Percentiles rank a stretch among this genome's conserved stretches.
Conservation (phyloP, 2,329 filamentous ascomycete species). For the Neofusicoccum cordaticola region DNA sequence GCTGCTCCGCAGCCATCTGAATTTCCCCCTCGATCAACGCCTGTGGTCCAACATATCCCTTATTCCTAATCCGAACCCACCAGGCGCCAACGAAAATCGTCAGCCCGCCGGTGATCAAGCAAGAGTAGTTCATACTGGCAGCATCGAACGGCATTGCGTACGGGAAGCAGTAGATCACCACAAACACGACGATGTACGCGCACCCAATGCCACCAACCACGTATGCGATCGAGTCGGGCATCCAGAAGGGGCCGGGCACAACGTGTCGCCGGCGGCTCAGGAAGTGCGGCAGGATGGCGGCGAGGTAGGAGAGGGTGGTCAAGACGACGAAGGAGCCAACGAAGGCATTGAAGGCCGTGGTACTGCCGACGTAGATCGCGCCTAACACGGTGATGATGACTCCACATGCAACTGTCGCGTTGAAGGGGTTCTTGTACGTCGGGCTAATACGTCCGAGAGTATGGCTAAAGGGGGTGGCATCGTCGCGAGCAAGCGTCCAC, state of each 20-base stretch:
- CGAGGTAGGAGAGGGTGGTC: conserved; percentile 57
- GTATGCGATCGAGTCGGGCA: conserved; percentile 34
- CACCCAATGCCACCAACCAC: conserved; percentile 48
- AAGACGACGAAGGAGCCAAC: conserved; percentile 60
- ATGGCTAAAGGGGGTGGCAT: conserved; percentile 53
- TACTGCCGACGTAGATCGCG: conserved; percentile 63
- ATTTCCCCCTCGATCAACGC: neutral
- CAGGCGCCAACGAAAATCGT: conserved; percentile 50
- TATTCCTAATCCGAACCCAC: conserved; percentile 30
- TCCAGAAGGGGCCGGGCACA: conserved; percentile 57
- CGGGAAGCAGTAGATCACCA: conserved; percentile 62
- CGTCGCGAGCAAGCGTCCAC: conserved; percentile 60
- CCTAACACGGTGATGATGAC: conserved; percentile 56
- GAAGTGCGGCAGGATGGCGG: conserved; percentile 56
- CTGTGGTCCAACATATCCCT: conserved; percentile 11
- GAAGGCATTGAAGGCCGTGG: conserved; percentile 65
- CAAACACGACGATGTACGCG: conserved; percentile 59
- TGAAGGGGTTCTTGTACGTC: conserved; percentile 51
- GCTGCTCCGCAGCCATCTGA: neutral
- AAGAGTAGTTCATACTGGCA: conserved; percentile 54
- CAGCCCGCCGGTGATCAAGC: conserved; percentile 52
- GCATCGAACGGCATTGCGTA: conserved; percentile 46
- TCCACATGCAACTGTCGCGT: conserved; percentile 54
- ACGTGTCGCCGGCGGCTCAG: conserved; percentile 42
- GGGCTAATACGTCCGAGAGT: conserved; percentile 50